These are phyloP conservation scores for Kodamaea kaohsiungensis DNA, from an alignment of 805 yeast genomes.

Conservation along the genomic window DNA sequence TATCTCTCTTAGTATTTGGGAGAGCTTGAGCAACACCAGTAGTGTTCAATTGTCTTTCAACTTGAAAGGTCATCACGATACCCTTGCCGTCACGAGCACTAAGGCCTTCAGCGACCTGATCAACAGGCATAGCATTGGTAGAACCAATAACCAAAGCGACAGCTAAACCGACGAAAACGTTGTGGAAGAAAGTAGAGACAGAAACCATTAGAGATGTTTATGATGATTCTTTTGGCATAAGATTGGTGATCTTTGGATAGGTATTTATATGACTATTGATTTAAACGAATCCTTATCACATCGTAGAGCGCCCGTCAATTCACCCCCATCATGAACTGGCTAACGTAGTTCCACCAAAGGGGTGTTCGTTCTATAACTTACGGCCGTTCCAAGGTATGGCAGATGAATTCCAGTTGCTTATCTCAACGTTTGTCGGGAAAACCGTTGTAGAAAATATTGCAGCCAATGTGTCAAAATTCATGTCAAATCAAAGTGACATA, in stretches of 20 bases:
- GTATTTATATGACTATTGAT: neutral
- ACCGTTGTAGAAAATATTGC: neutral
- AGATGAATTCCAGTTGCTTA: neutral
- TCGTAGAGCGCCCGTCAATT: neutral
- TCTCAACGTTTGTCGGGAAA: neutral
- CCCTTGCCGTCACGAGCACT: neutral
- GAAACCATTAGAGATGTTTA: neutral
- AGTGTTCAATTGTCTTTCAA: neutral
- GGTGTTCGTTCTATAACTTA: neutral
- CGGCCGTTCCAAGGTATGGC: neutral
- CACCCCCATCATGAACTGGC: neutral
- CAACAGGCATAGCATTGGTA: neutral
- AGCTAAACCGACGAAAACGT: conserved; percentile 1
- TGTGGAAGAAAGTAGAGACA: neutral
- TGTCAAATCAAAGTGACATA: neutral
- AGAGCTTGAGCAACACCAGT: neutral
- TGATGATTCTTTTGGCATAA: neutral
- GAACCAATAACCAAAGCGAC: neutral
- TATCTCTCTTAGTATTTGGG: neutral
- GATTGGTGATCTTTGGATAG: neutral
- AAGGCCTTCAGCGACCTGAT: neutral
- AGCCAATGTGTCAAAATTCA: neutral
- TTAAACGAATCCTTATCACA: neutral
- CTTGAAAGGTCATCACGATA: neutral
- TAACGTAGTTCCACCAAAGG: neutral